Conservation (phyloP, 768 basidiomycete genomes). For the Collybia sordida region DNA sequence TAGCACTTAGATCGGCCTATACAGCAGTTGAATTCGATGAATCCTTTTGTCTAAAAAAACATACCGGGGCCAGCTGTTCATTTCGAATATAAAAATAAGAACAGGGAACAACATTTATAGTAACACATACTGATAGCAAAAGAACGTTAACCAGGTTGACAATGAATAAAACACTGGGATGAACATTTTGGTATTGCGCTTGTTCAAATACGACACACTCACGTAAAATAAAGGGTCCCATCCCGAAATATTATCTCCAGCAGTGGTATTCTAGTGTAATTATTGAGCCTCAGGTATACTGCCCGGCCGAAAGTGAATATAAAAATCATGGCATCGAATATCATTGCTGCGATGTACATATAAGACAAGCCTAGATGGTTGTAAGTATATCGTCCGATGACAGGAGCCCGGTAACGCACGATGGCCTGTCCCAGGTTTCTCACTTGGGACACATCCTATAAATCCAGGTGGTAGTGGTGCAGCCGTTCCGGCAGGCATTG, state of each 20-base stretch:
- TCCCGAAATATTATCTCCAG: slow-evolving; percentile 1
- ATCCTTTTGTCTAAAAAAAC: neutral
- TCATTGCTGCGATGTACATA: neutral
- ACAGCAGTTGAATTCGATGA: neutral
- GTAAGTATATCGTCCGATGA: neutral
- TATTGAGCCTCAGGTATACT: neutral
- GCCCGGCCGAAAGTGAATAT: neutral
- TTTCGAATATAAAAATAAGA: neutral
- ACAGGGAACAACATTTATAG: neutral
- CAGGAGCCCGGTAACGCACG: neutral
- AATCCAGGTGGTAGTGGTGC: neutral
- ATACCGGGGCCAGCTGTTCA: neutral
- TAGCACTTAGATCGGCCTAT: neutral
- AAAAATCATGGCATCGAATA: slow-evolving; percentile 1
- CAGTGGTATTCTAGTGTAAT: neutral
- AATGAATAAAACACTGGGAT: neutral
- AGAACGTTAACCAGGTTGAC: slow-evolving; percentile 4
- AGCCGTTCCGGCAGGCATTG: neutral
- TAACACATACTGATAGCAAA: slow-evolving; percentile 1
- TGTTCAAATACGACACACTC: neutral
- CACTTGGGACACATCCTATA: neutral
- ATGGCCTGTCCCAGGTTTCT: neutral
- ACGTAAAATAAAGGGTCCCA: slow-evolving; percentile 5
- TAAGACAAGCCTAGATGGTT: neutral
- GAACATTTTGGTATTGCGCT: neutral